A percentile compares a stretch with the other conserved stretches of the same genome.
These are phyloP conservation scores for Circinella umbellata DNA, from an alignment of 371 early-diverging fungal genomes.

Conservation along the genomic window DNA sequence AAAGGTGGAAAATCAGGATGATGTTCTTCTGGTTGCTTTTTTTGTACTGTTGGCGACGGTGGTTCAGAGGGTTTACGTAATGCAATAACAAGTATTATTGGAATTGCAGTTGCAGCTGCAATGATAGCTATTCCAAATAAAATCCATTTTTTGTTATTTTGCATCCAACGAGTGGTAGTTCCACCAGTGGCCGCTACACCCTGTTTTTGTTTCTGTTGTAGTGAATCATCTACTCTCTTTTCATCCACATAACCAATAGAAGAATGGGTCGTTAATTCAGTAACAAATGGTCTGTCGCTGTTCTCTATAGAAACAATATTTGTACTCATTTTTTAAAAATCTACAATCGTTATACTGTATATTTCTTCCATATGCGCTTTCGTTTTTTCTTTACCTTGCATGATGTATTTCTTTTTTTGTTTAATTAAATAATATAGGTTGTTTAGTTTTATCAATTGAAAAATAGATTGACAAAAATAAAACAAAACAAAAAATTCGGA, in stretches of 20 bases:
- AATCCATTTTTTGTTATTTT: neutral
- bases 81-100: neutral
- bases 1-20: conserved; percentile 9
- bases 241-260: neutral
- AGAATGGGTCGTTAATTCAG: neutral
- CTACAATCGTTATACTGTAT: no score
- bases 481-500: no score
- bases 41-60: neutral
- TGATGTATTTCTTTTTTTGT: no score
- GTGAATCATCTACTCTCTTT: neutral
- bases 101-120: conserved; percentile 1
- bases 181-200: neutral
- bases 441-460: no score
- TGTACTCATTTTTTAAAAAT: no score
- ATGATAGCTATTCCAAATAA: neutral
- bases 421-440: no score
- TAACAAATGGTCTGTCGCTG: neutral
- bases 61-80: neutral
- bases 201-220: neutral
- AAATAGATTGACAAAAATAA: no score
- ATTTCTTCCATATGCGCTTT: no score
- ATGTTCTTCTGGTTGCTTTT: neutral
- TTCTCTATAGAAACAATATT: neutral
- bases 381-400: no score
- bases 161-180: neutral